Evolutionary conservation across 1,284 basidiomycete species (phyloP).

Genomic region (Cutaneotrichosporon sp.): DNA sequence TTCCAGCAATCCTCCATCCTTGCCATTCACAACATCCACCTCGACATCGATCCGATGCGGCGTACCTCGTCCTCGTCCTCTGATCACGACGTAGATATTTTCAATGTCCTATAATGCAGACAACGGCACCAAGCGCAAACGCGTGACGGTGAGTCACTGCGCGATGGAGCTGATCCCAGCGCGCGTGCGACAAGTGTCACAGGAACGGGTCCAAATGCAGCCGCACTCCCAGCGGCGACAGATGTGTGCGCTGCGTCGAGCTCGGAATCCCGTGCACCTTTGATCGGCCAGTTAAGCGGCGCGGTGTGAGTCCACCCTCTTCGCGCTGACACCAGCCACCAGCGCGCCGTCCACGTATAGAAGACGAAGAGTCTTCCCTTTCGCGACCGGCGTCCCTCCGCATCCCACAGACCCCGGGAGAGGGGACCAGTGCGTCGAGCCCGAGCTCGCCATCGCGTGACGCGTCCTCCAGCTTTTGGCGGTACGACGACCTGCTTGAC

Average conservation of each 20-base stretch:
- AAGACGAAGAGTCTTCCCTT: neutral
- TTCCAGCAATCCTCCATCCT: neutral
- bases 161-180: slow-evolving; percentile 1
- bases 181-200: slow-evolving; percentile 7
- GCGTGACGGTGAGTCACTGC: slow-evolving; percentile 4
- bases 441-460: neutral
- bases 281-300: slow-evolving; percentile 2
- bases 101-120: neutral
- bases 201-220: slow-evolving; percentile 6
- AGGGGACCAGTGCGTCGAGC: neutral
- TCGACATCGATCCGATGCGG: neutral
- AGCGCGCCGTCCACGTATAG: neutral
- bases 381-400: neutral
- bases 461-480: neutral
- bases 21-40: neutral
- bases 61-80: neutral
- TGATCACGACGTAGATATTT: neutral
- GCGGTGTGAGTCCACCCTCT: neutral
- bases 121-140: neutral
- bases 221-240: neutral
- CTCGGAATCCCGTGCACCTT: slow-evolving; percentile 6
- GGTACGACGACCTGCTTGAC: slow-evolving; percentile 3
- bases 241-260: slow-evolving; percentile 3
- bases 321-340: slow-evolving; percentile 3
- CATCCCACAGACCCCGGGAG: neutral